Conservation (phyloP, 2,329 filamentous ascomycete genomes). For the Botrytis deweyae region DNA sequence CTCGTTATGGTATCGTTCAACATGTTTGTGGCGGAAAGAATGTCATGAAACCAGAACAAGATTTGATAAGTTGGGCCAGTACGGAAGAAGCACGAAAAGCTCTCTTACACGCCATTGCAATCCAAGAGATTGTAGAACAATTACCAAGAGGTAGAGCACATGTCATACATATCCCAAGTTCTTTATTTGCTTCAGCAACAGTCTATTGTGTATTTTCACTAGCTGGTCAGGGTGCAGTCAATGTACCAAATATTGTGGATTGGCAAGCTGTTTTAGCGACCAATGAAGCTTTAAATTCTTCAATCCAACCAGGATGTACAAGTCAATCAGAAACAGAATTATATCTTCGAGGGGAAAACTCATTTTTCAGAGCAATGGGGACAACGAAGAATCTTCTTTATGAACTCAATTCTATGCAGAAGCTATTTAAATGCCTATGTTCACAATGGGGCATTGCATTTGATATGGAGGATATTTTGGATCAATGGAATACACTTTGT, state of each 20-base stretch:
- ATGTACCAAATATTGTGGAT: conserved; percentile 43
- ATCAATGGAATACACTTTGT: conserved; percentile 46
- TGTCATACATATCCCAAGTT: conserved; percentile 47
- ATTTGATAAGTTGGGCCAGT: conserved; percentile 43
- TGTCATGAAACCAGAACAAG: conserved; percentile 37
- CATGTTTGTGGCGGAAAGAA: conserved; percentile 42
- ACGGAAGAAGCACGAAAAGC: conserved; percentile 44
- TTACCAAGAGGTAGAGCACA: conserved; percentile 46
- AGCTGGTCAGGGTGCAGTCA: conserved; percentile 41
- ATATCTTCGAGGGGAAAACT: conserved; percentile 41
- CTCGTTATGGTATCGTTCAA: conserved; percentile 42
- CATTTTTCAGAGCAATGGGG: conserved; percentile 30
- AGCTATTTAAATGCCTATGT: conserved; percentile 45
- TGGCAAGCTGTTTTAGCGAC: conserved; percentile 45
- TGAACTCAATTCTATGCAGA: conserved; percentile 49
- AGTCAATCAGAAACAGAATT: conserved; percentile 45
- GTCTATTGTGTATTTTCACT: conserved; percentile 45
- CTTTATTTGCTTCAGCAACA: conserved; percentile 46
- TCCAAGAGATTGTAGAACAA: conserved; percentile 48
- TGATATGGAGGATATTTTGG: conserved; percentile 47
- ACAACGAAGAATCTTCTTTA: conserved; percentile 45
- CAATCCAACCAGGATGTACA: conserved; percentile 62
- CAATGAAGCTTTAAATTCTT: conserved; percentile 39
- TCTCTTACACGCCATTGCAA: conserved; percentile 46
- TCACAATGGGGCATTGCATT: conserved; percentile 48